Evolutionary conservation across 2,329 filamentous ascomycete species (phyloP).

Genomic region (Xylaria sp.): DNA sequence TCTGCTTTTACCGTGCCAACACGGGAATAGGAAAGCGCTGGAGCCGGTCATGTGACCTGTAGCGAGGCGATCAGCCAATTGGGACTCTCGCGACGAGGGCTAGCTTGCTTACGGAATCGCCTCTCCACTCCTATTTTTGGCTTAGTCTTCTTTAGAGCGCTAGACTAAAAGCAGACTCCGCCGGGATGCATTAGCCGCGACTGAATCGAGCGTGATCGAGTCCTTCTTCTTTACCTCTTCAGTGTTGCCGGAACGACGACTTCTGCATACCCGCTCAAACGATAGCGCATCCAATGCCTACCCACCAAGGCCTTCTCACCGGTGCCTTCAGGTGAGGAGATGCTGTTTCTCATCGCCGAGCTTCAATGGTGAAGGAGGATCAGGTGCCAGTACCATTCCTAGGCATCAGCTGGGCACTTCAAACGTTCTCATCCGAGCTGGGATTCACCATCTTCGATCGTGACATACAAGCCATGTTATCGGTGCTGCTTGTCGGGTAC

Average conservation of each 20-base stretch:
- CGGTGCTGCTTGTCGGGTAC: no score
- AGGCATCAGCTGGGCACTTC: neutral
- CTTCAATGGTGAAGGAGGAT: neutral
- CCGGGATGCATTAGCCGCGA: no score
- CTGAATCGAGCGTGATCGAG: no score
- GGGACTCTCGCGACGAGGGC: neutral
- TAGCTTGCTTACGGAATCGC: conserved; percentile 1
- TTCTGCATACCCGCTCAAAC: no score
- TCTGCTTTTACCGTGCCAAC: no score
- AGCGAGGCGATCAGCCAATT: conserved; percentile 5
- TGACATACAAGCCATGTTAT: no score
- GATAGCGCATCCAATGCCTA: no score
- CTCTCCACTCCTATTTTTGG: neutral
- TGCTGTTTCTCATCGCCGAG: neutral
- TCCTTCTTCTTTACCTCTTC: no score
- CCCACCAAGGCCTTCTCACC: neutral
- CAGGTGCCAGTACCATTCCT: neutral
- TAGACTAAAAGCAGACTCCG: no score
- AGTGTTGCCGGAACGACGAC: no score
- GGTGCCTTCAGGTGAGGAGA: neutral
- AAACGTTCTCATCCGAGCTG: neutral
- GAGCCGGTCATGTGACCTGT: conserved; percentile 14
- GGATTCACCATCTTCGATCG: no score
- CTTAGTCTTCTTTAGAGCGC: neutral
- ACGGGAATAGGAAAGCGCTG: neutral